Evolutionary conservation across 78 protist genomes (phyloP), one percentile per base, ranked within the genome.

Genomic region (Paratrimastix pyriformis): DNA sequence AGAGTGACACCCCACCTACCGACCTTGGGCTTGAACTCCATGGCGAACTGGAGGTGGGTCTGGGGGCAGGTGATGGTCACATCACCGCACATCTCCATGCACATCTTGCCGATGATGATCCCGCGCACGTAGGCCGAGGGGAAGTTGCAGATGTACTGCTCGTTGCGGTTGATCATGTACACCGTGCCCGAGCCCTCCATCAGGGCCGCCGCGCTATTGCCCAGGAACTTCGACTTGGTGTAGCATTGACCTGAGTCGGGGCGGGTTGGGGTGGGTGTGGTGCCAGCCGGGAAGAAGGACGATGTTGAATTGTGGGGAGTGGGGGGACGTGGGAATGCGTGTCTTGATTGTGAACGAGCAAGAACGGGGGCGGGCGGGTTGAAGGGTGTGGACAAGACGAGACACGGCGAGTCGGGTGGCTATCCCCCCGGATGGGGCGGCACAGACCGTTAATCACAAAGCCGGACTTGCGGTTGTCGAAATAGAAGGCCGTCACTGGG

Each of bases 401-500:
- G n/a, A n/a, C n/a, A n/a, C n/a, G n/a, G n/a, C n/a, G n/a, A n/a
- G n/a, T n/a, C n/a, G n/a, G n/a, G n/a, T n/a, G n/a, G n/a, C n/a
- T n/a, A n/a, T n/a, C n/a, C n/a, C n/a, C n/a, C n/a, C n/a, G n/a
- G n/a, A n/a, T n/a, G n/a, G n/a, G n/a, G n/a, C 5, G n/a, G n/a
- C n/a, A n/a, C n/a, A n/a, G n/a, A n/a, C 93, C 91, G 24, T 44
- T 69, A 65, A 85, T 38, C 37, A 65, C 71, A 44, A 72, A 76
- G n/a, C 91, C 91, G 39, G 71, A 77, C 33, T 48, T 59, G 26
- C 87, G 62, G 76, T 90, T 87, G 32, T 69, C 75, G 2, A 80
- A 82, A 54, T 79, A 78, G 48, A 87, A 81, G 33, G 92, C 92
- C 13, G 88, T 75, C 8, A 91, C 66, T 21, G 98, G 98, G 13